Evolutionary conservation across 768 basidiomycete genomes (phyloP), one percentile per base, ranked within the genome.

Genomic region (Postia placenta): DNA sequence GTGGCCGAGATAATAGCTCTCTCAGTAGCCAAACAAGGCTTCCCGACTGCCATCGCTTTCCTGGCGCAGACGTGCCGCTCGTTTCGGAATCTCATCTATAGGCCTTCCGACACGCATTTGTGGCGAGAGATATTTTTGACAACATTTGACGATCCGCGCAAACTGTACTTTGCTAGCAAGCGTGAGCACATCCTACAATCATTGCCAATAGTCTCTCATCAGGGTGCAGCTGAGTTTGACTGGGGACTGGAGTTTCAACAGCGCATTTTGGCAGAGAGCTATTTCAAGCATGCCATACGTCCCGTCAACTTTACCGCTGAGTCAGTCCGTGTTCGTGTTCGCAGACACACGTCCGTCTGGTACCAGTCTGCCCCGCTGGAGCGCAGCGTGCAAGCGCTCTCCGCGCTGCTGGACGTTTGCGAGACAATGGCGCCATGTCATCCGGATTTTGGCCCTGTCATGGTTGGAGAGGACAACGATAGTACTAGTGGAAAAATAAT

Each of bases 101-200:
- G 57, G n/a, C 51, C 64, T 11, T 6, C 36, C 1, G 67, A 69
- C 43, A 49, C 52, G 17, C 64, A 69, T 45, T 56, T 73, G 4
- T 74, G 72, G 72, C 58, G 67, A 9, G 48, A 54, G 2, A 50
- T 71, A 25, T 71, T 70, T 57, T 60, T 70, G 17, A 43, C 52
- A 5, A 48, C 53, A 3, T 72, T 70, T 45, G 72, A 72, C 42
- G 61, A 71, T 45, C 68, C 68, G 2, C 48, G 57, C 12, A 11
- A 3, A 4, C 33, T 38, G 2, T 28, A 23, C 3, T 45, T 4
- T 25, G n/a, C n/a, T n/a, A n/a, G n/a, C n/a, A n/a, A n/a, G n/a
- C n/a, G n/a, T n/a, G n/a, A n/a, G n/a, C n/a, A n/a, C n/a, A n/a
- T n/a, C n/a, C n/a, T n/a, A n/a, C n/a, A n/a, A n/a, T n/a, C n/a